These are phyloP conservation scores for Nigrospora osmanthi DNA, from an alignment of 2,329 filamentous ascomycete genomes.

Conservation along the genomic window DNA sequence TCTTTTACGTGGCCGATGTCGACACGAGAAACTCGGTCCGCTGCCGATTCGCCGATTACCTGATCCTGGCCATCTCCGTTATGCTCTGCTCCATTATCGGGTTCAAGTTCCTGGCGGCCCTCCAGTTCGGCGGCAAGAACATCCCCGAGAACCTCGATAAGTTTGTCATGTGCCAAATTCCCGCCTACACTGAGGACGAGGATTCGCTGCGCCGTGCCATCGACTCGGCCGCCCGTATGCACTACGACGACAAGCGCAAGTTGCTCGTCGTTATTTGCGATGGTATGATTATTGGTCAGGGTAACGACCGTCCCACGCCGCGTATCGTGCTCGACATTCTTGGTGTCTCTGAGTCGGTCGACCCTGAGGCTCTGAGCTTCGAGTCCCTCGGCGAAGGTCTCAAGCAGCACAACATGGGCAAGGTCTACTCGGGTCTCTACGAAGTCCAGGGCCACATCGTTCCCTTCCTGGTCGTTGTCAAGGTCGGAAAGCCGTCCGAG, in stretches of 20 bases:
- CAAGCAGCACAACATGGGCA: conserved; percentile 99
- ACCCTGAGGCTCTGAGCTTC: conserved; percentile 93
- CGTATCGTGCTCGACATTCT: conserved; percentile 96
- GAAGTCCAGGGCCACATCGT: conserved; percentile 98
- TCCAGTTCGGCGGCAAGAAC: conserved; percentile 89
- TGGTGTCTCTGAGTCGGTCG: conserved; percentile 85
- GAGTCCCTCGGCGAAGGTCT: conserved; percentile 91
- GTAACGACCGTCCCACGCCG: conserved; percentile 91
- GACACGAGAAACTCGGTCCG: conserved; percentile 82
- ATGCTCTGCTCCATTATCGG: conserved; percentile 73
- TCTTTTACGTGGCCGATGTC: conserved; percentile 88
- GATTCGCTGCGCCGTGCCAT: conserved; percentile 95
- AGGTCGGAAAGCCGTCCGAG: conserved; percentile 96
- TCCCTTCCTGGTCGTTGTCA: conserved; percentile 92
- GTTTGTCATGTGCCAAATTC: conserved; percentile 96
- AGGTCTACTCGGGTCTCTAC: conserved; percentile 95
- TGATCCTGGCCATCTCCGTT: conserved; percentile 78
- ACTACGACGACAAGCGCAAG: conserved; percentile 97
- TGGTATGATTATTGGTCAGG: conserved; percentile 98
- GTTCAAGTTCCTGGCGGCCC: conserved; percentile 94
- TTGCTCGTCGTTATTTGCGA: conserved; percentile 88
- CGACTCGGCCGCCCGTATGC: conserved; percentile 90
- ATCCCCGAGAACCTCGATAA: conserved; percentile 95
- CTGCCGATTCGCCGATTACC: conserved; percentile 84
- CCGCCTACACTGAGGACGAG: conserved; percentile 96